Conservation (phyloP, 75 land plant species). For the Cryptomeria japonica region DNA sequence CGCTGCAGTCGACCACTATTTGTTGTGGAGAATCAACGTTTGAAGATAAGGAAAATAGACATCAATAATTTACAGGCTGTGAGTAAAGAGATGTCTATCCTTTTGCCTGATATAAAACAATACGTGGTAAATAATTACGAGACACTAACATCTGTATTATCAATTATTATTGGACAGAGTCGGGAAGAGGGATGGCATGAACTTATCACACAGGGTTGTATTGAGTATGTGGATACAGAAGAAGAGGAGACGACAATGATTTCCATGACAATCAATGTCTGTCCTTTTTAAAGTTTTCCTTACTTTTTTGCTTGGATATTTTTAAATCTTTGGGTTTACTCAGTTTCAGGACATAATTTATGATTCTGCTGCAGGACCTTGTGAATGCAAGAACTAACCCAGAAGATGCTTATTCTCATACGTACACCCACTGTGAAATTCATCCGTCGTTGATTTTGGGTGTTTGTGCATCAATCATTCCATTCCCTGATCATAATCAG, state of each 20-base stretch:
- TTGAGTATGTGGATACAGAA: conserved; percentile 98
- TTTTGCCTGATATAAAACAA: conserved; percentile 2
- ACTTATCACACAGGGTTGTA: conserved; percentile 91
- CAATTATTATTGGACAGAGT: conserved; percentile 47
- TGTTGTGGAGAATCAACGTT: conserved; percentile 94
- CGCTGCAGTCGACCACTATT: conserved; percentile 99
- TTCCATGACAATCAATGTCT: conserved; percentile 96
- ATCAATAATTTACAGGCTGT: conserved; percentile 88
- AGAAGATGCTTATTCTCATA: conserved; percentile 87
- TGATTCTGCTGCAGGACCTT: conserved; percentile 67
- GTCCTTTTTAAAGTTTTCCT: conserved; percentile 3
- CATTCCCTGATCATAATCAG: conserved; percentile 99
- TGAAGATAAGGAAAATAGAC: conserved; percentile 88
- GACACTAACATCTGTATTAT: neutral
- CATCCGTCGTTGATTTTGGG: conserved; percentile 98
- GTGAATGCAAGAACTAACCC: conserved; percentile 81
- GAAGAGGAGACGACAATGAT: conserved; percentile 99
- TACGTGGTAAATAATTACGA: neutral
- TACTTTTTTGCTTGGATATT: neutral
- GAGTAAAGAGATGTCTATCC: neutral
- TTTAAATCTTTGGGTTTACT: neutral
- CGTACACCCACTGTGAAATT: conserved; percentile 99
- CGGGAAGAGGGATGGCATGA: conserved; percentile 97
- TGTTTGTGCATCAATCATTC: conserved; percentile 99
- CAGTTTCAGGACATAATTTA: neutral